Conservation (phyloP, 208 protist genomes). For the Leishmania turanica region DNA sequence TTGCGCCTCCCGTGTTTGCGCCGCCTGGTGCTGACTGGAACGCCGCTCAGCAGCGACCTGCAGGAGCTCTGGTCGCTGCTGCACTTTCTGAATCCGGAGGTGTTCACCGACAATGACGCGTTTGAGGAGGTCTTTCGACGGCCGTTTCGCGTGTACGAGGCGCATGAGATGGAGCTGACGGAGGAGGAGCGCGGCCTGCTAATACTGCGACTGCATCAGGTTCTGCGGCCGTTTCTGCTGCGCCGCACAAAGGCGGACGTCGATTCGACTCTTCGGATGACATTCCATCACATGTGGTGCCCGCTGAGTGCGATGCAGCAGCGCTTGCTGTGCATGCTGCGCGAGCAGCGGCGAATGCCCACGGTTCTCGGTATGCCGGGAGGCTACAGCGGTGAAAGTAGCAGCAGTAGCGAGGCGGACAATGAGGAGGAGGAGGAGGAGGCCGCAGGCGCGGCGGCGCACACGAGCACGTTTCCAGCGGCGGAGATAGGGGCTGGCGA, state of each 20-base stretch:
- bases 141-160: conserved; percentile 55
- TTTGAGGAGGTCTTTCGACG: conserved; percentile 94
- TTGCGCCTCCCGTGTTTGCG: conserved; percentile 33
- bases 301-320: conserved; percentile 60
- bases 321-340: conserved; percentile 72
- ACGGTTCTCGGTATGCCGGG: neutral
- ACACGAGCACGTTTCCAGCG: neutral
- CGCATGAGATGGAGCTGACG: conserved; percentile 47
- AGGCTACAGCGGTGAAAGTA: neutral
- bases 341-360: conserved; percentile 31
- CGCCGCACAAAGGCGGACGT: conserved; percentile 96
- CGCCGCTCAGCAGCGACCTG: conserved; percentile 98
- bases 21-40: conserved; percentile 95
- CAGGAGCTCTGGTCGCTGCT: conserved; percentile 98
- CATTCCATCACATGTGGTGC: conserved; percentile 46
- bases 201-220: conserved; percentile 90
- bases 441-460: neutral
- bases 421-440: neutral
- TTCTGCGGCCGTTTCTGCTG: conserved; percentile 96
- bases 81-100: conserved; percentile 96
- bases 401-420: neutral
- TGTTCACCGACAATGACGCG: conserved; percentile 91
- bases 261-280: conserved; percentile 92
- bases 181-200: conserved; percentile 67
- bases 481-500: neutral